Evolutionary conservation across 305 asterid genomes (phyloP), one percentile per base, ranked within the genome.

Genomic region (Euphrasia arctica): DNA sequence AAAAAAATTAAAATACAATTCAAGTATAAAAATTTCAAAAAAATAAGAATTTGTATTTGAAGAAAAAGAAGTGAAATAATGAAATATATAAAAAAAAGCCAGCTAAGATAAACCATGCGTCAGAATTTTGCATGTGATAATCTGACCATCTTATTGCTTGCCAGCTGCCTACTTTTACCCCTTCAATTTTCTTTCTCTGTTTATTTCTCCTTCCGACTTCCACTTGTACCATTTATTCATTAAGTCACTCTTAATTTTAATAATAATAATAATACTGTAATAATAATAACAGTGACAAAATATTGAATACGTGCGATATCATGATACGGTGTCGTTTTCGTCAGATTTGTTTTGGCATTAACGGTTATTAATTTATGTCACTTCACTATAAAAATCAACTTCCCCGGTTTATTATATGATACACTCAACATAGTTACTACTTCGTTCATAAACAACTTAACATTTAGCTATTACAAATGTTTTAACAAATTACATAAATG

Each of bases 101-200:
- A 72, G 83, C 58, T 75, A 39, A 39, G 43, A 39, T 1, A 60
- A 58, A 67, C 45, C 62, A 69, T 64, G 72, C 56, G 36, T 67
- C 72, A 72, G 79, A 60, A 5, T 74, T 70, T 63, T 72, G 22
- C 79, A 74, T 69, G 79, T 78, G 77, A 60, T 58, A 32, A 63
- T 55, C 39, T 43, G 68, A 70, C 64, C 52, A 50, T 71, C 47
- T 48, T 75, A 60, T 60, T 70, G 75, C 62, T 67, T 75, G 80
- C 73, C 78, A 75, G 73, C 77, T 67, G 52, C 52, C 2, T 66
- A 42, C 39, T 29, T 63, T 74, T 70, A 60, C 71, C 73, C 54
- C 22, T 71, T 68, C 68, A 41, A 41, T 48, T 18, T 69, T 22
- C 15, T 36, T 15, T 36, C 13, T 58, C 43, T 1, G 43, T 5